A percentile compares a stretch with the other conserved stretches of the same genome.
These are phyloP conservation scores for Hydnomerulius pinastri DNA, from an alignment of 768 basidiomycete species.

Conservation along the genomic window DNA sequence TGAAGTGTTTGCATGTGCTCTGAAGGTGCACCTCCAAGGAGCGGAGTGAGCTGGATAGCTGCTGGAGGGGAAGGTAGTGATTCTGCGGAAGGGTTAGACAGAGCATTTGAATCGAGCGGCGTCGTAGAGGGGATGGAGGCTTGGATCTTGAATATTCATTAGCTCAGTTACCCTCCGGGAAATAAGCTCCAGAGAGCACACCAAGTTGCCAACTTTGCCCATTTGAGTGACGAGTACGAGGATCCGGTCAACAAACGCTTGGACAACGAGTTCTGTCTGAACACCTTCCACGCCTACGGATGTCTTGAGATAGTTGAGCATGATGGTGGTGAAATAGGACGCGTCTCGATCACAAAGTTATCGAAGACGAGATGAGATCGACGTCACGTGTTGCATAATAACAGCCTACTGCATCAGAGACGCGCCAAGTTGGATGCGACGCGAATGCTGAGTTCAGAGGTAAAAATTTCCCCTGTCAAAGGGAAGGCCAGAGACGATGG, in stretches of 20 bases:
- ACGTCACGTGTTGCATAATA: not conserved
- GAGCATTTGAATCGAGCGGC: conserved; percentile 45
- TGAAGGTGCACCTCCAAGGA: conserved; percentile 76
- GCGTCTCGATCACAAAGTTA: not conserved
- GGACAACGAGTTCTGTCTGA: conserved; percentile 74
- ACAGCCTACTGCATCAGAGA: not conserved
- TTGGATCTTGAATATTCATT: conserved; percentile 62
- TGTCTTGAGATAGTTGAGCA: conserved; percentile 40
- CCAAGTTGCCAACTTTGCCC: conserved; percentile 88
- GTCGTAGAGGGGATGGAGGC: conserved; percentile 68
- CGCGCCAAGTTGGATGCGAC: conserved; percentile 1
- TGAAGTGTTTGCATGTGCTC: conserved; percentile 71
- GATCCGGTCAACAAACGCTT: conserved; percentile 76
- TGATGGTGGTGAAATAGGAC: conserved; percentile 5
- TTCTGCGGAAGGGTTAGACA: conserved; percentile 33
- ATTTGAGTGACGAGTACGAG: conserved; percentile 89
- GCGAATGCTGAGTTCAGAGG: conserved; percentile 26
- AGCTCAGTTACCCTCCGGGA: not conserved
- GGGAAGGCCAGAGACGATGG: conserved; percentile 54
- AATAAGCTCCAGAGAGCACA: conserved; percentile 34
- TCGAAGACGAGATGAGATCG: not conserved
- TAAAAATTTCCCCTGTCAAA: conserved; percentile 44
- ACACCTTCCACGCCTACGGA: conserved; percentile 54
- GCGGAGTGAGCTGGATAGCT: conserved; percentile 71
- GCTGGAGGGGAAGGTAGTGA: conserved; percentile 63